phyloP scores from a whole-genome alignment of 768 basidiomycete species.

The Chalciporus chontae region DNA sequence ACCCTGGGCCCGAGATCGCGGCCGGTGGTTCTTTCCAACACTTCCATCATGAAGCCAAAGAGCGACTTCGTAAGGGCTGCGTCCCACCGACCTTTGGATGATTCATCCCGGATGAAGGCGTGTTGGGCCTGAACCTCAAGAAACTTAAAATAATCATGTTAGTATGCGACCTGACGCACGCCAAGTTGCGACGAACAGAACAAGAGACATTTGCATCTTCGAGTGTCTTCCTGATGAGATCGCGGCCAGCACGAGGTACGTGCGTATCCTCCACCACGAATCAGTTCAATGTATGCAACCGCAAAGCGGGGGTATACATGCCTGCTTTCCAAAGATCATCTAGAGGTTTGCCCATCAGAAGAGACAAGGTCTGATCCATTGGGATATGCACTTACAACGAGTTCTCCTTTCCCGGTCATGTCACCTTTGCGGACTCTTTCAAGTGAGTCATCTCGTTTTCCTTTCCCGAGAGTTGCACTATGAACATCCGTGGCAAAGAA shows the following conservation, averaged over 20 bases:
- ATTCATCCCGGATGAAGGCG: conserved; percentile 91
- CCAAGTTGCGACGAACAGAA: conserved; percentile 52
- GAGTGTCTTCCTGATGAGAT: conserved; percentile 76
- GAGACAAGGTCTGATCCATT: not conserved
- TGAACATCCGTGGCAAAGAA: conserved; percentile 97
- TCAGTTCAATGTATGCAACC: not conserved
- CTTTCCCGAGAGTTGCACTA: conserved; percentile 79
- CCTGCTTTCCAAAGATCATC: conserved; percentile 97
- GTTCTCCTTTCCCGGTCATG: conserved; percentile 73
- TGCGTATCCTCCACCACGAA: conserved; percentile 70
- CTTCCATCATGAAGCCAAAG: conserved; percentile 87
- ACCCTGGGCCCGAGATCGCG: conserved; percentile 76
- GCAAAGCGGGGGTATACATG: conserved; percentile 21
- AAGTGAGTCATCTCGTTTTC: conserved; percentile 81
- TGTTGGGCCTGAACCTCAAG: conserved; percentile 97
- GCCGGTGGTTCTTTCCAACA: conserved; percentile 85
- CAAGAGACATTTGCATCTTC: conserved; percentile 74
- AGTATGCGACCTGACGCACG: conserved; percentile 1
- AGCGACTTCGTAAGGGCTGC: conserved; percentile 81
- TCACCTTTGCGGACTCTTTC: conserved; percentile 70
- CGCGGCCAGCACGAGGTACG: conserved; percentile 82
- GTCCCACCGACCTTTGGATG: conserved; percentile 94
- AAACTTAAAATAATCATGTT: conserved; percentile 48
- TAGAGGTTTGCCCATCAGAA: conserved; percentile 26
- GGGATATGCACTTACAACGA: conserved; percentile 54